A percentile compares a stretch with the other conserved stretches of the same genome.
Evolutionary conservation across 352 stramenopile genomes (phyloP).

Genomic region (Pythium vanterpoolii): DNA sequence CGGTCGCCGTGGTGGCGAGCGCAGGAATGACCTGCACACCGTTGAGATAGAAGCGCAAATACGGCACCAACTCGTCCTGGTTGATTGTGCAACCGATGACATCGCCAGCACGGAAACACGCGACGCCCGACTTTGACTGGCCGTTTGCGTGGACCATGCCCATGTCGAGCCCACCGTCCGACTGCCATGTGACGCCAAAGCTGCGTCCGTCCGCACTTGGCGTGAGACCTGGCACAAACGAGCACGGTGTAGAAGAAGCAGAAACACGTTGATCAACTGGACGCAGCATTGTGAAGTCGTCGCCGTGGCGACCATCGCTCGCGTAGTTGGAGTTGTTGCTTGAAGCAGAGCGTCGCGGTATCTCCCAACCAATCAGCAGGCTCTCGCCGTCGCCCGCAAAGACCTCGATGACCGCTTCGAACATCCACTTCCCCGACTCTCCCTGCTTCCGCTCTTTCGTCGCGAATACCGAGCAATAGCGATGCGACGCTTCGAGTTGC

Average conservation of each 20-base stretch:
- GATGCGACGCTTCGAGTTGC: conserved; percentile 58
- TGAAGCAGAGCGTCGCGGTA: conserved; percentile 28
- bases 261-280: not conserved
- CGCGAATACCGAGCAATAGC: conserved; percentile 66
- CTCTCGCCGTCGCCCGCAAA: conserved; percentile 59
- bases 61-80: conserved; percentile 62
- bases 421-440: conserved; percentile 80
- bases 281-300: not conserved
- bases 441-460: conserved; percentile 70
- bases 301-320: not conserved
- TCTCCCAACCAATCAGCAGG: conserved; percentile 75
- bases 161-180: conserved; percentile 68
- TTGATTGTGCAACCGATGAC: conserved; percentile 75
- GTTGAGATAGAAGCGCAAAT: conserved; percentile 75
- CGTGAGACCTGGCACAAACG: conserved; percentile 57
- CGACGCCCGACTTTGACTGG: conserved; percentile 56
- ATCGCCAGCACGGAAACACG: conserved; percentile 63
- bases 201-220: conserved; percentile 46
- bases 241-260: not conserved
- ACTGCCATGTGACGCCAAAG: conserved; percentile 75
- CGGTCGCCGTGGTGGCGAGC: not conserved
- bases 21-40: conserved; percentile 59
- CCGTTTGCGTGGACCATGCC: conserved; percentile 72
- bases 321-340: not conserved
- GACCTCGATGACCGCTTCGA: conserved; percentile 35